These are phyloP conservation scores for Lavandula angustifolia DNA, from an alignment of 257 asterid species.

Conservation along the genomic window DNA sequence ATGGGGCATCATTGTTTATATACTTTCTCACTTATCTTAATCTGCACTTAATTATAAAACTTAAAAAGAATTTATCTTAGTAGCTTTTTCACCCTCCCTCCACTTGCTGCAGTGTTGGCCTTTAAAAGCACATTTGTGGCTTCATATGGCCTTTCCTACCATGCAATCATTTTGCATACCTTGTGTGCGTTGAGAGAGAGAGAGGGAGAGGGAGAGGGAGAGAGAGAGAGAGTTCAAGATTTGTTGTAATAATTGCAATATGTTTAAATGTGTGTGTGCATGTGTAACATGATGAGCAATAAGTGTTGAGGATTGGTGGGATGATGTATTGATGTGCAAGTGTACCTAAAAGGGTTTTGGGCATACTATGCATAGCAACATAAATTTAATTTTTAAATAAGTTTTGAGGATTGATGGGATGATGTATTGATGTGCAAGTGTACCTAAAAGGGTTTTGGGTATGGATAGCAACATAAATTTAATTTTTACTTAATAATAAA, in stretches of 20 bases:
- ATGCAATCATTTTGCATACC: conserved; percentile 28
- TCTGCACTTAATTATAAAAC: conserved; percentile 21
- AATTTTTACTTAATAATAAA: background rate
- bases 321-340: too few relatives aligned
- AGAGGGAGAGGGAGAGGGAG: background rate
- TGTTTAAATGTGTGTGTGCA: background rate
- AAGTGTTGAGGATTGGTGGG: too few relatives aligned
- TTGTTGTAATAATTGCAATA: background rate
- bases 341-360: background rate
- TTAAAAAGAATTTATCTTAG: too few relatives aligned
- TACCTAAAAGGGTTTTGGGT: background rate
- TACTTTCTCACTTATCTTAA: conserved; percentile 32
- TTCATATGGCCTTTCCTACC: conserved; percentile 30
- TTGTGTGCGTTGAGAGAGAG: background rate
- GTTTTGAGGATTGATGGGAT: too few relatives aligned
- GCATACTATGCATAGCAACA: background rate
- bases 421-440: too few relatives aligned
- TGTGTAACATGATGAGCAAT: background rate
- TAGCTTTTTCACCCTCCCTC: conserved; percentile 1
- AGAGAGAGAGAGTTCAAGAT: background rate
- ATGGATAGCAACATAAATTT: too few relatives aligned
- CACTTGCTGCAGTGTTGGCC: conserved; percentile 40
- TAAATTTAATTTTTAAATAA: background rate
- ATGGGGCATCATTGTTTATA: conserved; percentile 35
- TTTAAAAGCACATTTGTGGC: conserved; percentile 46